Evolutionary conservation across 345 rosid genomes (phyloP).

Genomic region (Capsella bursapastoris): DNA sequence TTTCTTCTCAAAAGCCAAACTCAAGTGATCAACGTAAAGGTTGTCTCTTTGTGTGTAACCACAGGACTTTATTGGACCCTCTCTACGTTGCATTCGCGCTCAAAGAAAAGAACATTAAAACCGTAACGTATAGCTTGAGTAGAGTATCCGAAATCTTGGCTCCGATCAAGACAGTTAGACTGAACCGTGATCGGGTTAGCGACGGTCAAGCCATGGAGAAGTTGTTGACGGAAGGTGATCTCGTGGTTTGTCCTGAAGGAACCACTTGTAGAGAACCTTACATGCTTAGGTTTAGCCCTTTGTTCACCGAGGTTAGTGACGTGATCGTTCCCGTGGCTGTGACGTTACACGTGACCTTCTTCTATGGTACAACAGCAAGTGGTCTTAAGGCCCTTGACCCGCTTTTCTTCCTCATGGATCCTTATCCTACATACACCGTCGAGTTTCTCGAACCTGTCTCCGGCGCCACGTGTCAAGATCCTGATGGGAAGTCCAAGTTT

Average conservation of each 20-base stretch:
- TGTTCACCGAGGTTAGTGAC: slow-evolving; percentile 66
- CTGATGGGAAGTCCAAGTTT: slow-evolving; percentile 46
- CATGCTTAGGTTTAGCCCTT: slow-evolving; percentile 75
- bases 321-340: slow-evolving; percentile 70
- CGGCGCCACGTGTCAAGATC: slow-evolving; percentile 41
- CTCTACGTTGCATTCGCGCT: slow-evolving; percentile 55
- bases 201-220: slow-evolving; percentile 57
- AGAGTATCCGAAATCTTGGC: slow-evolving; percentile 64
- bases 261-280: slow-evolving; percentile 85
- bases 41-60: slow-evolving; percentile 72
- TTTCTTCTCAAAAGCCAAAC: slow-evolving; percentile 3
- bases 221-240: slow-evolving; percentile 58
- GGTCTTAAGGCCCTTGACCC: slow-evolving; percentile 80
- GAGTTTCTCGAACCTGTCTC: slow-evolving; percentile 53
- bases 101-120: slow-evolving; percentile 54
- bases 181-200: slow-evolving; percentile 57
- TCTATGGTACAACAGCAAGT: slow-evolving; percentile 75
- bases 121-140: slow-evolving; percentile 81
- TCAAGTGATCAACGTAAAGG: slow-evolving; percentile 37
- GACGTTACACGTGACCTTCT: slow-evolving; percentile 54
- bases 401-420: slow-evolving; percentile 69
- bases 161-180: slow-evolving; percentile 69
- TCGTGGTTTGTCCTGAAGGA: slow-evolving; percentile 86
- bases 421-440: slow-evolving; percentile 52
- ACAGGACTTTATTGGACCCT: slow-evolving; percentile 79